Evolutionary conservation across 2,329 filamentous ascomycete genomes (phyloP).

Genomic region (Mycocentrospora acerina): DNA sequence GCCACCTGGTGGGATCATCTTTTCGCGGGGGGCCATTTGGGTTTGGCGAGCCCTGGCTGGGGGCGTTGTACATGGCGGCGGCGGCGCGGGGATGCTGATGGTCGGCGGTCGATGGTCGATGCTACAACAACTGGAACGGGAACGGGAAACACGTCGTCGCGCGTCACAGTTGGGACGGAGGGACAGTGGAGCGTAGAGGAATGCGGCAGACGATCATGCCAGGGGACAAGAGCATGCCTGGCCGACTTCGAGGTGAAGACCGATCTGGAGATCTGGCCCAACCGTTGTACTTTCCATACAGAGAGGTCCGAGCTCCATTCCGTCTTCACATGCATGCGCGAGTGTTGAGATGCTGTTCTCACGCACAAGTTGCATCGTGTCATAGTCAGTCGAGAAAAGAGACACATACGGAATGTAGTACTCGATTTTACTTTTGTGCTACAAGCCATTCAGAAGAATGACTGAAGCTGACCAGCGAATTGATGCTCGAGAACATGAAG

Average conservation of each 20-base stretch:
- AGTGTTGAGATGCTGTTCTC: not conserved
- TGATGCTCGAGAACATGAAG: no score
- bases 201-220: constrained; percentile 20
- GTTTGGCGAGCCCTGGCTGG: constrained; percentile 32
- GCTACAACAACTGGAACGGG: constrained; percentile 11
- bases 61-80: constrained; percentile 41
- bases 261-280: constrained; percentile 35
- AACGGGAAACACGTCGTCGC: constrained; percentile 8
- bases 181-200: constrained; percentile 11
- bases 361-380: not conserved
- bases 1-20: constrained; percentile 37
- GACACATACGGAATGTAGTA: no score
- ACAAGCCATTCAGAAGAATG: no score
- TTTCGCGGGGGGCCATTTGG: constrained; percentile 28
- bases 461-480: no score
- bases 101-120: constrained; percentile 6
- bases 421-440: no score
- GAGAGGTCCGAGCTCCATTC: not conserved
- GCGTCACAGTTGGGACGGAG: constrained; percentile 17
- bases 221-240: constrained; percentile 6
- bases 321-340: not conserved
- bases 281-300: constrained; percentile 21
- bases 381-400: no score
- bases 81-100: constrained; percentile 26
- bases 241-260: constrained; percentile 8